Percentiles rank a stretch among this genome's conserved stretches.
phyloP scores from a whole-genome alignment of 208 protist genomes.

The Crithidia brevicula region DNA sequence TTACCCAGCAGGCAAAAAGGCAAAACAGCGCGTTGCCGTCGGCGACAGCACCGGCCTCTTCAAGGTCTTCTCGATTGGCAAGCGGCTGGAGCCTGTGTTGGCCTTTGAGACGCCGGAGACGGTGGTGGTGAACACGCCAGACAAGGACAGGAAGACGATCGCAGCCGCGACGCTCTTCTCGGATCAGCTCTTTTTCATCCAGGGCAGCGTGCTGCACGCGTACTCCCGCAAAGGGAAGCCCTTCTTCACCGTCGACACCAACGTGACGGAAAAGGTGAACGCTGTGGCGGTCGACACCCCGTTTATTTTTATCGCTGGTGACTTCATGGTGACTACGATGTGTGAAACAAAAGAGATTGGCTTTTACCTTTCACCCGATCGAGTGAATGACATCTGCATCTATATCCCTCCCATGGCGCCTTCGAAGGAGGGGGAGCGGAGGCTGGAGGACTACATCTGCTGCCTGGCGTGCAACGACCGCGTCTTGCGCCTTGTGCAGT shows the following conservation, averaged over 20 bases:
- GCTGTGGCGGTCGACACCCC: slow-evolving; percentile 75
- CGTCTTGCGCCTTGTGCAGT: slow-evolving; percentile 66
- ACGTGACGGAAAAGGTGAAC: slow-evolving; percentile 78
- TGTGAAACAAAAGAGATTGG: slow-evolving; percentile 78
- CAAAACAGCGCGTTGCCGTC: slow-evolving; percentile 74
- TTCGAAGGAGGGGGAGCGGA: slow-evolving; percentile 10
- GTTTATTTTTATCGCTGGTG: slow-evolving; percentile 81
- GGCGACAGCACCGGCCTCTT: slow-evolving; percentile 69
- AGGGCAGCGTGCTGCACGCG: slow-evolving; percentile 70
- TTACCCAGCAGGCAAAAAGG: slow-evolving; percentile 73
- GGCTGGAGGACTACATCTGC: slow-evolving; percentile 67
- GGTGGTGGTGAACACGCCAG: slow-evolving; percentile 5
- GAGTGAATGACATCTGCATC: slow-evolving; percentile 74
- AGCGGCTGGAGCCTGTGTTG: slow-evolving; percentile 43
- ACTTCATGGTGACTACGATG: slow-evolving; percentile 86
- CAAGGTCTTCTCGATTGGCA: slow-evolving; percentile 64
- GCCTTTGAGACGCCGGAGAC: slow-evolving; percentile 57
- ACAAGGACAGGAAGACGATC: slow-evolving; percentile 44
- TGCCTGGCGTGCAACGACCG: slow-evolving; percentile 87
- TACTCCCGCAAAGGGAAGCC: slow-evolving; percentile 83
- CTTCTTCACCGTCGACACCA: slow-evolving; percentile 89
- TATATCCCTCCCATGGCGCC: slow-evolving; percentile 16
- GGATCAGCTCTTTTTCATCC: slow-evolving; percentile 85
- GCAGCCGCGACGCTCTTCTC: slow-evolving; percentile 65
- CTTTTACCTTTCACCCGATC: slow-evolving; percentile 88